Evolutionary conservation across 2,329 filamentous ascomycete species (phyloP), one percentile per base, ranked within the genome.

Genomic region (Talaromyces sp.): DNA sequence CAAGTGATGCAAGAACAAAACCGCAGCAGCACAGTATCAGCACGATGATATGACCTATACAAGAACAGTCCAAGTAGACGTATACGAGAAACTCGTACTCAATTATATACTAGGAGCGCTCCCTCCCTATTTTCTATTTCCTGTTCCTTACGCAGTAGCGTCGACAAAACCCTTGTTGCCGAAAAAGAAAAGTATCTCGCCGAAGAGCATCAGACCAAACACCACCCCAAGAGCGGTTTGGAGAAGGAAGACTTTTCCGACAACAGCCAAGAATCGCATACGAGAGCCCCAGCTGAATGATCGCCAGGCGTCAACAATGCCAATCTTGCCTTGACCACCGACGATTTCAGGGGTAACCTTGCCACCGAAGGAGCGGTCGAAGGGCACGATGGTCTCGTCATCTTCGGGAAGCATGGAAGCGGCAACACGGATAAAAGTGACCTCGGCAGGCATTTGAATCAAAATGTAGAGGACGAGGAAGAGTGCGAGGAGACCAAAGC

Each of bases 311-410:
- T 93, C 88, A 52, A 83, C 71, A 67, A 93, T 81, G 40, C 87
- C 83, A 61, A 89, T 80, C 64, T 84, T 85, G 63, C 89, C 89
- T 62, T 80, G 83, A 56, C 88, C 89, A 60, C 84, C 86, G n/a
- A 91, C 78, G 52, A 91, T 81, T 60, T 84, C 82, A n/a, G 89
- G 86, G 63, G 87, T 84, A 28, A 93, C 84, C 69, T 86, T 88
- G 65, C 89, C 89, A 62, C 82, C 84, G 68, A 95, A 95, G 31
- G 87, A 87, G 63, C 91, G 89, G 78, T 97, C 93, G 67, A 97
- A 96, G 33, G 90, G 87, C 36, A 97, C 86, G 63, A 97, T 89
- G 25, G 89, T 85, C 75, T 95, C 88, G 64, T 91, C 83, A 17
- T 89, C 86, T 60, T 90, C 87, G 0, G 91, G 84, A 2, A 97